A percentile compares a stretch with the other conserved stretches of the same genome.
phyloP scores from a whole-genome alignment of 2,329 filamentous ascomycete species.

The Alternaria viburni region DNA sequence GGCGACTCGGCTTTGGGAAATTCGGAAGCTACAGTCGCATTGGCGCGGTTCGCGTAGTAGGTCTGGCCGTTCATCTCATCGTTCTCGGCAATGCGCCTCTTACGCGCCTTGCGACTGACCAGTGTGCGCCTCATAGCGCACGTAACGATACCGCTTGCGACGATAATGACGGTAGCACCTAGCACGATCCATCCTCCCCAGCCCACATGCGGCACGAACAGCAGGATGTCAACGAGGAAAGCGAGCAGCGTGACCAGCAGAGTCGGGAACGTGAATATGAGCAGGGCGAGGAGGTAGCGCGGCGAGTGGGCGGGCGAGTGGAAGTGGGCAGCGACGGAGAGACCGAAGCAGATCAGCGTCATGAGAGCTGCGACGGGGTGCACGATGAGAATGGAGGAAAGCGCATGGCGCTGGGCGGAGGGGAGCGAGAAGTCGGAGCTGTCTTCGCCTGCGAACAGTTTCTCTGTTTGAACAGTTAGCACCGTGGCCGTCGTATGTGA shows the following conservation, averaged over 20 bases:
- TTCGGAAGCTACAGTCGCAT: slow-evolving; percentile 43
- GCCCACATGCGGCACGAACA: slow-evolving; percentile 91
- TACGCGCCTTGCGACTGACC: slow-evolving; percentile 89
- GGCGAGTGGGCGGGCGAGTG: slow-evolving; percentile 89
- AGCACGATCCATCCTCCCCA: slow-evolving; percentile 96
- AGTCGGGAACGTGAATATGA: slow-evolving; percentile 86
- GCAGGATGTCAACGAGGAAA: slow-evolving; percentile 89
- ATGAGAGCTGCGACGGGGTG: slow-evolving; percentile 90
- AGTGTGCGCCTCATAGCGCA: slow-evolving; percentile 95
- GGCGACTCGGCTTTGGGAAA: slow-evolving; percentile 60
- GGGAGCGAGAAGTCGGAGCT: slow-evolving; percentile 65
- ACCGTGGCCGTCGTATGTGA: not conserved
- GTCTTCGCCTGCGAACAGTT: slow-evolving; percentile 54
- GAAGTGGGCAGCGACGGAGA: slow-evolving; percentile 83
- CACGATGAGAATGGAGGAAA: slow-evolving; percentile 90
- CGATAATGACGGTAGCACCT: slow-evolving; percentile 84
- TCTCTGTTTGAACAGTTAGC: slow-evolving; percentile 48
- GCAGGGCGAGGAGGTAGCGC: slow-evolving; percentile 81
- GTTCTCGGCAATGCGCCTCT: slow-evolving; percentile 89
- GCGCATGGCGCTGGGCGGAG: slow-evolving; percentile 68
- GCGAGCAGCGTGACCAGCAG: slow-evolving; percentile 83
- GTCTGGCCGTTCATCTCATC: slow-evolving; percentile 97
- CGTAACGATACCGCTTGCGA: slow-evolving; percentile 80
- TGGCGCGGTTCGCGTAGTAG: slow-evolving; percentile 68
- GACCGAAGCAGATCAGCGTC: slow-evolving; percentile 80